Base-by-base conservation (phyloP, 192 early-diverging fungal genomes). In the Coemansia sp. region DNA sequence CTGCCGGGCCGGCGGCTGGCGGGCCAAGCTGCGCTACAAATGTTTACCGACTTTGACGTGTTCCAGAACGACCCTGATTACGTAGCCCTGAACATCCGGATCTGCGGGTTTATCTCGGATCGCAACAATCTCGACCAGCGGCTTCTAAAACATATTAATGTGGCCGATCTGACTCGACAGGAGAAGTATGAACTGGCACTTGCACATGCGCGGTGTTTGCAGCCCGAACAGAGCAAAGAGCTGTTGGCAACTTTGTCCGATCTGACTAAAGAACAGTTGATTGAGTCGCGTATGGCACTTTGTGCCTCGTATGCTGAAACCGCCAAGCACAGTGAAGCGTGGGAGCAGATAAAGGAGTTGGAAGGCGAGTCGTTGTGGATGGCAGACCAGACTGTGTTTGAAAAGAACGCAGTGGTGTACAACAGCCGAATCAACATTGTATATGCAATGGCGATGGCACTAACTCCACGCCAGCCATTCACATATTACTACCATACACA, bases 131-230 rank as follows among this genome's bases (percentile, higher is more conserved):
- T 80, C 22, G 12, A 2, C 39, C 68, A 2, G 8, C 29, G 29
- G 29, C 29, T 31, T 6, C 7, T 39, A 6, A 22, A 35, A 23
- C 26, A 16, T 7, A 12, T 49, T 8, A n/a, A 5, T 0, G 21
- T 41, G 21, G 14, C 26, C 2, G 7, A 14, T 11, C 38, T 70
- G 39, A 1, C 19, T 0, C 8, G 1, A 4, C 14, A 8, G 0
- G 67, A 63, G 55, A 54, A 31, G 14, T 62, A 51, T 27, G 78
- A 81, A 56, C 52, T 69, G 31, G 59, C 51, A 0, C 37, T 75
- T 45, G 78, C 78, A 3, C 29, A 75, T 45, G 72, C 67, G 3
- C 78, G 78, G 23, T 81, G 78, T 45, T 16, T 72, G 57, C 52
- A 65, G 25, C 59, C 62, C 6, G 55, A 55, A 0, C 31, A 41